Percentiles rank a stretch among this genome's conserved stretches.
Evolutionary conservation across 1,284 basidiomycete species (phyloP).

Genomic region (Cerioporus squamosus): DNA sequence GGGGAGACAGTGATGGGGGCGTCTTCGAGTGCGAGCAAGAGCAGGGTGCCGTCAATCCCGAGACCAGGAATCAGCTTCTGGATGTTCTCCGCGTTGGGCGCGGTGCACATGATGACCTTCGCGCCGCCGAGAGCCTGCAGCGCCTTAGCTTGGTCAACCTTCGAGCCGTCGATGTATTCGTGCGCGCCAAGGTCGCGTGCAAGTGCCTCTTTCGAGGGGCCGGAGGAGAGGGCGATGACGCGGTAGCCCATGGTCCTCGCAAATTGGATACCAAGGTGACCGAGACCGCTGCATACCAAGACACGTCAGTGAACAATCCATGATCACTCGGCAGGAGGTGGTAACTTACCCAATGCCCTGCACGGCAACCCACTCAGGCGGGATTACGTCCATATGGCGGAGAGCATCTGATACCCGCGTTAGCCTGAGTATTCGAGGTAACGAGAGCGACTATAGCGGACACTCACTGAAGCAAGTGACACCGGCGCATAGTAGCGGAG

Average conservation of each 20-base stretch:
- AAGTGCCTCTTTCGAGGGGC: slow-evolving; percentile 31
- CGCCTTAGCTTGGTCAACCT: slow-evolving; percentile 27
- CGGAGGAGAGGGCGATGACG: slow-evolving; percentile 34
- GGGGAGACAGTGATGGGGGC: slow-evolving; percentile 12
- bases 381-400: slow-evolving; percentile 28
- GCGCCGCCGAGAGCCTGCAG: slow-evolving; percentile 35
- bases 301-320: not conserved
- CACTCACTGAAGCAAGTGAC: slow-evolving; percentile 30
- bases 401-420: slow-evolving; percentile 23
- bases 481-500: slow-evolving; percentile 83
- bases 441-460: not conserved
- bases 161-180: slow-evolving; percentile 33
- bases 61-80: slow-evolving; percentile 26
- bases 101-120: slow-evolving; percentile 34
- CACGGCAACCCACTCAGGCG: slow-evolving; percentile 33
- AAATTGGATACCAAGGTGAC: slow-evolving; percentile 38
- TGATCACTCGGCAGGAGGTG: not conserved
- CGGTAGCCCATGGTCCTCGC: slow-evolving; percentile 34
- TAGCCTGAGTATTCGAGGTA: not conserved
- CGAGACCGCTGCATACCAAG: slow-evolving; percentile 30
- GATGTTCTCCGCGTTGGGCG: slow-evolving; percentile 26
- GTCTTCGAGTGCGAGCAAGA: slow-evolving; percentile 22
- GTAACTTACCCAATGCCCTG: slow-evolving; percentile 37
- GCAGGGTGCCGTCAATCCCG: slow-evolving; percentile 26
- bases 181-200: slow-evolving; percentile 34